Evolutionary conservation across 2,329 filamentous ascomycete species (phyloP), one percentile per base, ranked within the genome.

Genomic region (Diplodia scrobiculata): DNA sequence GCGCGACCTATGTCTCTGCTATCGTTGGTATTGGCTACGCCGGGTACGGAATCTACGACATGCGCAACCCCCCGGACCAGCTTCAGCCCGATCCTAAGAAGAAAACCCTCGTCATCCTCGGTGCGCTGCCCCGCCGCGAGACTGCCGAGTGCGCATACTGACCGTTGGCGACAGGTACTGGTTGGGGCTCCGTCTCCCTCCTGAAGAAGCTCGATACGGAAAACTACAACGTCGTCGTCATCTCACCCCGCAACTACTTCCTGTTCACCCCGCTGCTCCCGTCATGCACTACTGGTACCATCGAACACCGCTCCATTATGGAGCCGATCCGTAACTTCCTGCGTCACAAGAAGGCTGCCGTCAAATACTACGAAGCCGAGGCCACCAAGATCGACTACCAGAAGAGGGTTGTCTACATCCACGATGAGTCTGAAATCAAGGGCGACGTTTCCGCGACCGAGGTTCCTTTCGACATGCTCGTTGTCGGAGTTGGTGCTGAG

Each of bases 221-320:
- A 79, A 96, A 98, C 86, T 99, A 98, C 87, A 98, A 99, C 79
- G 94, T 98, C 79, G 81, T 98, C 76, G 92, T 99, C 78, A 91
- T 99, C 79, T 98, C 95, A 59, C 95, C 95, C 65, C 91, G 95
- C 78, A 99, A 99, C 83, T 99, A 97, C 87, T 99, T 99, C 88
- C 89, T 99, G 72, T 99, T 99, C 86, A 99, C 95, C 34, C 95
- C 95, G 68, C 88, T 99, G 67, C 87, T 99, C 68, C 95, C 95
- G 70, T 98, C 94, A 76, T 99, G 95, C 82, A 98, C 95, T 63
- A 97, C 94, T 71, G 95, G 95, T 74, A 90, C 92, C 73, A 95
- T 99, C 79, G 95, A 99, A 85, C 95, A 98, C 84, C 92, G 95
- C 78, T 98, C 93, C 76, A 99, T 99, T 81, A 99, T 99, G 95